Conservation (phyloP, 345 rosid species). For the Dipteronia dyeriana region DNA sequence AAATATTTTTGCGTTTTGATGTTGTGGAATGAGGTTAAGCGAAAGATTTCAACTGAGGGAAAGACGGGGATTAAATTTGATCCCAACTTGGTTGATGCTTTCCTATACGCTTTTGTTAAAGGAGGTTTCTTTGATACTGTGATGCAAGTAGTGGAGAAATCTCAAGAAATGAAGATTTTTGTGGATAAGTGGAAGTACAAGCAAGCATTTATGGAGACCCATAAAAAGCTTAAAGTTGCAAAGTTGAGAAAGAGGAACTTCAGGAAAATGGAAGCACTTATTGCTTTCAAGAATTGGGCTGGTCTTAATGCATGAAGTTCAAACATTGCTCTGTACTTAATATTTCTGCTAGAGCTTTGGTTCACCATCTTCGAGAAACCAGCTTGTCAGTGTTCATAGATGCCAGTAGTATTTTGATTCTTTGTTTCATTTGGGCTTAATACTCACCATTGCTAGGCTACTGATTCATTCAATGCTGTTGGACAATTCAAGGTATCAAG, state of each 20-base stretch:
- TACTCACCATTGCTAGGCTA: neutral
- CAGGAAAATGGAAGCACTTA: conserved; percentile 88
- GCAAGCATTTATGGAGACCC: conserved; percentile 96
- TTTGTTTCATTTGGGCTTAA: neutral
- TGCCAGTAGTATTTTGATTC: neutral
- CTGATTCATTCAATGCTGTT: neutral
- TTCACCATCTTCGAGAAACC: neutral
- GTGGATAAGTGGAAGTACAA: conserved; percentile 97
- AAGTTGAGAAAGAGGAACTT: conserved; percentile 82
- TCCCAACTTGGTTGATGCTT: conserved; percentile 78
- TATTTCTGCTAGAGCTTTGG: neutral
- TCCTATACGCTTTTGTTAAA: conserved; percentile 83
- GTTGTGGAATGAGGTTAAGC: conserved; percentile 85
- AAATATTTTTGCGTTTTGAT: conserved; percentile 73
- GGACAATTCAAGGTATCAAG: neutral
- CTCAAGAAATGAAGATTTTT: conserved; percentile 88
- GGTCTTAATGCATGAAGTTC: conserved; percentile 68
- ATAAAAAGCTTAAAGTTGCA: conserved; percentile 85
- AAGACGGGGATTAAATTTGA: conserved; percentile 59
- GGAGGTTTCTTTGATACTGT: conserved; percentile 97
- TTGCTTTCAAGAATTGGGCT: conserved; percentile 97
- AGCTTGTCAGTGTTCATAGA: neutral
- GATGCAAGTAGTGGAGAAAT: conserved; percentile 93
- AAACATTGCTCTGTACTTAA: neutral
- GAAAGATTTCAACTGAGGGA: conserved; percentile 57